Percentiles rank a stretch among this genome's conserved stretches.
phyloP scores from a whole-genome alignment of 2,329 filamentous ascomycete genomes.

The Colletotrichum paranaense region DNA sequence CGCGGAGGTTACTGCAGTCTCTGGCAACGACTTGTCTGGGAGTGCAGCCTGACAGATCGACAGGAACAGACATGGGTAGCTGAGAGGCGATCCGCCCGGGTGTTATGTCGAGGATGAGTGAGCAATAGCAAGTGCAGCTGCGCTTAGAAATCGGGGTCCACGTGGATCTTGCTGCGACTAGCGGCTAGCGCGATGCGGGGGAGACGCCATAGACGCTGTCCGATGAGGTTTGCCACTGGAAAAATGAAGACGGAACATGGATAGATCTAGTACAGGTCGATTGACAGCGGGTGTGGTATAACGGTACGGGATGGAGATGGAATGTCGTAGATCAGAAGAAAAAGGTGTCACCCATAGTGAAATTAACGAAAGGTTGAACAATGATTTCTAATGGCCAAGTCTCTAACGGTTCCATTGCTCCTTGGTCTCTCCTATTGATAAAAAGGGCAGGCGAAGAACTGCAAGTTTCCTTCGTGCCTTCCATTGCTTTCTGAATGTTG shows the following conservation, averaged over 20 bases:
- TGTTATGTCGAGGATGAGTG: neutral
- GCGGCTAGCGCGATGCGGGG: constrained; percentile 30
- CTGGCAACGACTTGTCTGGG: neutral
- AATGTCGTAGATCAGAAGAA: neutral
- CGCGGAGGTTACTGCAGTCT: neutral
- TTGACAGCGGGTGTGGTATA: neutral
- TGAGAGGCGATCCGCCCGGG: neutral
- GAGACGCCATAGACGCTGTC: constrained; percentile 25
- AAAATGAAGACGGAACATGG: neutral
- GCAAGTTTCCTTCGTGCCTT: too few species aligned
- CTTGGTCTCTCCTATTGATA: too few species aligned
- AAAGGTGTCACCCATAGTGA: too few species aligned
- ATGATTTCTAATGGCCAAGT: too few species aligned
- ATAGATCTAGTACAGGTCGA: neutral
- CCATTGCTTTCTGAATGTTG: too few species aligned
- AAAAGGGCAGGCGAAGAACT: too few species aligned
- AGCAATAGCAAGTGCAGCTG: neutral
- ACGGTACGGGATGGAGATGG: neutral
- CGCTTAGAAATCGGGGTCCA: constrained; percentile 3
- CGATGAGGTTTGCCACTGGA: constrained; percentile 8
- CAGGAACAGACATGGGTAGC: constrained; percentile 16
- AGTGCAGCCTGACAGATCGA: constrained; percentile 11
- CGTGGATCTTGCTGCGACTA: constrained; percentile 26
- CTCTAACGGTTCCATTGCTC: too few species aligned
- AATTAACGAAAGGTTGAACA: too few species aligned